A percentile compares a stretch with the other conserved stretches of the same genome.
phyloP scores from a whole-genome alignment of 208 protist genomes.

The Crithidia mellificae region DNA sequence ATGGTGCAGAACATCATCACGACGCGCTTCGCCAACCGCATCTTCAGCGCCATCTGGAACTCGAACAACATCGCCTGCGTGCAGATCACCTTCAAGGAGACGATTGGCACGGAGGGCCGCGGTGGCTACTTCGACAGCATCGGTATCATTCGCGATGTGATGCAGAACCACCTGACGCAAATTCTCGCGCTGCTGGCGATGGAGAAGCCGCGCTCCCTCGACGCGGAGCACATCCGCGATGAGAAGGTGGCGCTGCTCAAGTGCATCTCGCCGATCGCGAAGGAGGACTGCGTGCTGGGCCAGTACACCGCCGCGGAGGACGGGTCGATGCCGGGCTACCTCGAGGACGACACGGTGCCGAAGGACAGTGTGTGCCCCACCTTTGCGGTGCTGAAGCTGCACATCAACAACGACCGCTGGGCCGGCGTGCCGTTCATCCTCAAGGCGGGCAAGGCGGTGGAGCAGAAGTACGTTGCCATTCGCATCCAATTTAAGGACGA shows the following conservation, averaged over 20 bases:
- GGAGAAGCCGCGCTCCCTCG: conserved; percentile 88
- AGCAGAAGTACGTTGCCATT: conserved; percentile 80
- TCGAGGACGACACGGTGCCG: conserved; percentile 84
- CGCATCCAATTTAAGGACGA: conserved; percentile 91
- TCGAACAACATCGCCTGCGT: conserved; percentile 84
- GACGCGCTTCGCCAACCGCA: conserved; percentile 92
- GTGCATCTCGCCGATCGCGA: conserved; percentile 61
- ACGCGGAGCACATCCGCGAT: conserved; percentile 85
- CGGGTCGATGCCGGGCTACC: conserved; percentile 85
- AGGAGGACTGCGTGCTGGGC: conserved; percentile 86
- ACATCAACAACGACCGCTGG: conserved; percentile 94
- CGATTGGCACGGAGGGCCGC: conserved; percentile 90
- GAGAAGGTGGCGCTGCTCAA: conserved; percentile 91
- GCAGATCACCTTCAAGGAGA: conserved; percentile 94
- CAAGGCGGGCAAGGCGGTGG: conserved; percentile 91
- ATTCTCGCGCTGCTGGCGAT: conserved; percentile 92
- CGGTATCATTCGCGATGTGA: conserved; percentile 94
- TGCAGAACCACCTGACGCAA: conserved; percentile 95
- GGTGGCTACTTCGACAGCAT: conserved; percentile 94
- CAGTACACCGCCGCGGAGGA: conserved; percentile 90
- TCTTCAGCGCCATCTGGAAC: conserved; percentile 93
- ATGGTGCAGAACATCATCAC: conserved; percentile 94
- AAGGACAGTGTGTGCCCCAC: conserved; percentile 85
- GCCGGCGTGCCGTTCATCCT: conserved; percentile 93
- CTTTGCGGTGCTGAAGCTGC: conserved; percentile 78